Evolutionary conservation across 805 yeast genomes (phyloP), one percentile per base, ranked within the genome.

Genomic region (Ogataea neopini): DNA sequence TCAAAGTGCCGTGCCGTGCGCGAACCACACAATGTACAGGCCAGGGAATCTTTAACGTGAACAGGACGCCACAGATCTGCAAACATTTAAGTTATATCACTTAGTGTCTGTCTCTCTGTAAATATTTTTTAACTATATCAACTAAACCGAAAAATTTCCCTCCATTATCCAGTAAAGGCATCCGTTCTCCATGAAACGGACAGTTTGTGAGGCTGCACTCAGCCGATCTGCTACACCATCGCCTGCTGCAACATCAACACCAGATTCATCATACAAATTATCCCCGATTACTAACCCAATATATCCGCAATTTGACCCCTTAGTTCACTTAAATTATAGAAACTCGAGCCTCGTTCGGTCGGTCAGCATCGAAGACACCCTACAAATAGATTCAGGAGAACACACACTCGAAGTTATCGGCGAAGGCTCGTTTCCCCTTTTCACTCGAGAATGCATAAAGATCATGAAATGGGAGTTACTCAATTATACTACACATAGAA

Each of bases 371-470:
- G 40, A 37, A 10, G 40, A 47, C 7, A 29, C 51, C 2, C 38
- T 61, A 10, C 47, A 53, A 3, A 39, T 51, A 8, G 44, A 47
- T 18, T 45, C 52, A 35, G 44, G 52, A 5, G 50, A 49, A 4
- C 53, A 51, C 18, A 44, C 57, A n/a, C 48, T 64, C 6, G 63
- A 62, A 36, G 47, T 58, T 10, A 47, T 60, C 8, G 61, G 62
- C 4, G 58, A 58, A 8, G 59, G 58, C 2, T 48, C 76, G 2
- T 74, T 74, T 53, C 77, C 77, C 1, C 59, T 75, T 25, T 74
- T 75, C 56, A 69, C 78, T 3, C 69, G 66, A 22, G 72, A 69
- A 40, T 78, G 80, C 13, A 56, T 73, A 35, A 63, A 64, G 9
- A 63, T 72, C 32, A 73, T 75, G 70, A 66, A 63, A 46, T 62